phyloP scores from a whole-genome alignment of 108 stramenopile species.

The Schizochytrium sp. region DNA sequence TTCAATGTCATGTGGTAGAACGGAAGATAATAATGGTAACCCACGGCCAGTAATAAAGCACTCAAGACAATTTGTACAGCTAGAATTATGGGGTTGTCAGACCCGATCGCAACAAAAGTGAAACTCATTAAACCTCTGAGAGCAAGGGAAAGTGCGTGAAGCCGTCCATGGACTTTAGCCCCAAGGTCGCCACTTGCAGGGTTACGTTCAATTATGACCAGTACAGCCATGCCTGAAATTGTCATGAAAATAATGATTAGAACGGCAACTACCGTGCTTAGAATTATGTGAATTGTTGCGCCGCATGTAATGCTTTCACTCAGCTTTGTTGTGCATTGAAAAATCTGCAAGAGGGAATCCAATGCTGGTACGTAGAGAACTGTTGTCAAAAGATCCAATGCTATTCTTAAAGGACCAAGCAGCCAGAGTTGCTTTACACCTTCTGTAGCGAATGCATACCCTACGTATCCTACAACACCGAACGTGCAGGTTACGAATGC shows the following conservation, averaged over 20 bases:
- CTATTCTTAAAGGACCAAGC: not conserved
- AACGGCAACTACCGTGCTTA: constrained; percentile 3
- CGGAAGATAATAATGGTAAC: constrained; percentile 1
- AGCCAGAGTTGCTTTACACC: constrained; percentile 43
- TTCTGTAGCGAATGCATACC: not conserved
- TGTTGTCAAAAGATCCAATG: not conserved
- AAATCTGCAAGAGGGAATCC: constrained; percentile 19
- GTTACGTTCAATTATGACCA: constrained; percentile 12
- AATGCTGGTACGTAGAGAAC: constrained; percentile 1
- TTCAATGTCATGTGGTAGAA: not conserved
- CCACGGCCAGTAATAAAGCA: not conserved
- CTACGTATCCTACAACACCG: not conserved
- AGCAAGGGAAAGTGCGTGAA: constrained; percentile 7
- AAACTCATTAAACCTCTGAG: constrained; percentile 15
- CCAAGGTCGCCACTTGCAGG: not conserved
- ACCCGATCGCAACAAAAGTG: not conserved
- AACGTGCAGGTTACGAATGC: not conserved
- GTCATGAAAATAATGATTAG: not conserved
- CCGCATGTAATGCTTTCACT: constrained; percentile 24
- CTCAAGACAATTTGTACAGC: constrained; percentile 6
- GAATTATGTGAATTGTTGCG: not conserved
- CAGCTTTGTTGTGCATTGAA: not conserved
- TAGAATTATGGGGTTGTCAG: not conserved
- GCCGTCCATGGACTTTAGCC: not conserved
- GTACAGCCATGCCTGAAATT: constrained; percentile 5